Base-by-base conservation (phyloP, 2,329 filamentous ascomycete genomes). In the Metarhizium anisopliae region DNA sequence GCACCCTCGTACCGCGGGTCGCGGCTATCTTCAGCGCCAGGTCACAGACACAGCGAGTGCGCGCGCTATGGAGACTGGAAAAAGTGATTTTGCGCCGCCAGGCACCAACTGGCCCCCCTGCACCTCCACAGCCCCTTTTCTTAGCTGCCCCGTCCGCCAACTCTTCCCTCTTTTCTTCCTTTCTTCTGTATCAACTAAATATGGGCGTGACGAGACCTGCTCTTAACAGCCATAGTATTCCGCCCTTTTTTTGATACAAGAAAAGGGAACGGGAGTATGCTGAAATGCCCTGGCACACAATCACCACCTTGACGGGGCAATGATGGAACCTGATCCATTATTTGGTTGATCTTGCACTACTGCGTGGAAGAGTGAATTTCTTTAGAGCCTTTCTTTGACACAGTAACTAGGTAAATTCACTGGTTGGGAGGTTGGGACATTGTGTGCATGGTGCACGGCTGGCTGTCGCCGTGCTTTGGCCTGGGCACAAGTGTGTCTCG, bases 131-230 rank as follows among this genome's bases (percentile, higher is more conserved):
- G 16, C 36, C 36, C 43, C 25, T 30, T 35, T 57, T 55, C 42
- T 25, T 25, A 25, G 25, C 25, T 25, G 36, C 55, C 51, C 20
- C 14, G n/a, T 14, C 43, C n/a, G 18, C 32, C 50, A 11, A 13
- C 32, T 13, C 43, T 50, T 57, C 54, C 43, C 56, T 53, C 51
- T 55, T 55, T 54, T 61, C 56, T 66, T 64, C 64, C 51, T 47
- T 61, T 73, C 70, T 74, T 80, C 77, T 73, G 69, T 72, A 82
- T 80, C 84, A 89, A 90, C 86, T 90, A 90, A 83, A 66, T 82
- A 81, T 85, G 86, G 84, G 82, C 70, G 78, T 86, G 86, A 91
- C 81, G 87, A 88, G 84, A 77, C 76, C 79, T 51, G 82, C 80
- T 79, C 59, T 68, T 74, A 71, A 68, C 77, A 79, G 74, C 55